phyloP scores from a whole-genome alignment of 352 stramenopile genomes.

The Globisporangium middletonii region DNA sequence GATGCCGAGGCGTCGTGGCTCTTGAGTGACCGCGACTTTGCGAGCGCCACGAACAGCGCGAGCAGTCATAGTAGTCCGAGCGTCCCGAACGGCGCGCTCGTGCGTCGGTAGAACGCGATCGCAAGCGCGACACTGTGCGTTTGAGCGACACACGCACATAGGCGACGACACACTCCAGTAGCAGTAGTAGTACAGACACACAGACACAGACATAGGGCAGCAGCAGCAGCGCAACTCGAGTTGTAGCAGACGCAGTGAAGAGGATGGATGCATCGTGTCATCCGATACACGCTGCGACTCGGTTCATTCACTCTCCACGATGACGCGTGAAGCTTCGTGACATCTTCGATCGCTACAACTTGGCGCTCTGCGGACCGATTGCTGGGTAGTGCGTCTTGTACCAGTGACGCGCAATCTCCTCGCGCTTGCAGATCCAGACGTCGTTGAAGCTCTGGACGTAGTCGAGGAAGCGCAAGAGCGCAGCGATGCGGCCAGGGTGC shows the following conservation, averaged over 20 bases:
- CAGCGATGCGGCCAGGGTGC: constrained; percentile 85
- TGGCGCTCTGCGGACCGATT: constrained; percentile 17
- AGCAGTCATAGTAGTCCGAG: constrained; percentile 2
- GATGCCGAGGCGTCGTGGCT: constrained; percentile 71
- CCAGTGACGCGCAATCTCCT: constrained; percentile 94
- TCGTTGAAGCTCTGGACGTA: constrained; percentile 85
- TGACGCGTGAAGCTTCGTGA: too few relatives aligned
- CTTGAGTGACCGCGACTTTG: constrained; percentile 39
- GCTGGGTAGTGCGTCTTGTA: constrained; percentile 84
- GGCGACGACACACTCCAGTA: not conserved
- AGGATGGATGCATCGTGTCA: too few relatives aligned
- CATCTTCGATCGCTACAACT: constrained; percentile 26
- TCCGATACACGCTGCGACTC: too few relatives aligned
- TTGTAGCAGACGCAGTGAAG: not conserved
- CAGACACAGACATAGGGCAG: not conserved
- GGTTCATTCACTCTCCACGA: too few relatives aligned
- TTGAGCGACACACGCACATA: too few relatives aligned
- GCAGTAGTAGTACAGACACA: constrained; percentile 10
- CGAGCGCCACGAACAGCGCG: not conserved
- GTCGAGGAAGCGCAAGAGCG: constrained; percentile 91
- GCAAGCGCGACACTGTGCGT: too few relatives aligned
- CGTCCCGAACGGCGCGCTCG: constrained; percentile 24
- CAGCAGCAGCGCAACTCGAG: not conserved
- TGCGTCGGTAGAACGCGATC: constrained; percentile 15
- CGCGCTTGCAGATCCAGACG: constrained; percentile 91